Percentiles rank a stretch among this genome's conserved stretches.
phyloP scores from a whole-genome alignment of 2,329 filamentous ascomycete genomes.

The Fusarium subglutinans region DNA sequence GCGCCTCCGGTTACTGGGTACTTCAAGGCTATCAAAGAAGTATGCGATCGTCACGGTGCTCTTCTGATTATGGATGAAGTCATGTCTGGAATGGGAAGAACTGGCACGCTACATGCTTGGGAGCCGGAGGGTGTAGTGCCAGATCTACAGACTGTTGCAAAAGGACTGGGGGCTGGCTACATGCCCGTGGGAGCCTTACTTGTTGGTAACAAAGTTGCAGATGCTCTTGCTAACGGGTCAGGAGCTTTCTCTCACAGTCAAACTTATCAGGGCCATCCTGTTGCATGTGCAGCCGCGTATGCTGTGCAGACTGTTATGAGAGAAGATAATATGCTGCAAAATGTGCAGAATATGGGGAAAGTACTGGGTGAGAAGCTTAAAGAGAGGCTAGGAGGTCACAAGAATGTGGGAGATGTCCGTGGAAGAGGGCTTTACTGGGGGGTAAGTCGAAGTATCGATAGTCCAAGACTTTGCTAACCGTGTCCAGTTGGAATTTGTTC shows the following conservation, averaged over 20 bases:
- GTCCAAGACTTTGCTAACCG: not conserved
- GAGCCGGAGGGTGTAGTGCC: conserved; percentile 65
- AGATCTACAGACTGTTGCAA: conserved; percentile 73
- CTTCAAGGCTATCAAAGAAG: conserved; percentile 58
- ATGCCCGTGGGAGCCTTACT: conserved; percentile 28
- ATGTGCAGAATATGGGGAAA: conserved; percentile 8
- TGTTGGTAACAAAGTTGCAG: conserved; percentile 7
- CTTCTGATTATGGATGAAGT: conserved; percentile 68
- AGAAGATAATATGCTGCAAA: conserved; percentile 24
- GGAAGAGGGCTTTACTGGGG: conserved; percentile 35
- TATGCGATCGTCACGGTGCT: conserved; percentile 65
- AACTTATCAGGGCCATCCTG: conserved; percentile 58
- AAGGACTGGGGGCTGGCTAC: conserved; percentile 62
- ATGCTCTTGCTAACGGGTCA: conserved; percentile 15
- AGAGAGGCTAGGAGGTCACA: conserved; percentile 8
- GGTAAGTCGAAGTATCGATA: not conserved
- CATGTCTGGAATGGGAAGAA: conserved; percentile 74
- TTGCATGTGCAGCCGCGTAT: conserved; percentile 51
- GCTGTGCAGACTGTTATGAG: conserved; percentile 46
- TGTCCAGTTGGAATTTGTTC: conserved; percentile 23
- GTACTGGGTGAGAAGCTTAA: not conserved
- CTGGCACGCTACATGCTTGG: conserved; percentile 70
- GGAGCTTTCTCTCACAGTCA: conserved; percentile 64
- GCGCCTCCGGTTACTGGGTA: conserved; percentile 54
- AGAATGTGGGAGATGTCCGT: conserved; percentile 33